A percentile compares a stretch with the other conserved stretches of the same genome.
phyloP scores from a whole-genome alignment of 2,329 filamentous ascomycete species.

The Xylariaceae sp. region DNA sequence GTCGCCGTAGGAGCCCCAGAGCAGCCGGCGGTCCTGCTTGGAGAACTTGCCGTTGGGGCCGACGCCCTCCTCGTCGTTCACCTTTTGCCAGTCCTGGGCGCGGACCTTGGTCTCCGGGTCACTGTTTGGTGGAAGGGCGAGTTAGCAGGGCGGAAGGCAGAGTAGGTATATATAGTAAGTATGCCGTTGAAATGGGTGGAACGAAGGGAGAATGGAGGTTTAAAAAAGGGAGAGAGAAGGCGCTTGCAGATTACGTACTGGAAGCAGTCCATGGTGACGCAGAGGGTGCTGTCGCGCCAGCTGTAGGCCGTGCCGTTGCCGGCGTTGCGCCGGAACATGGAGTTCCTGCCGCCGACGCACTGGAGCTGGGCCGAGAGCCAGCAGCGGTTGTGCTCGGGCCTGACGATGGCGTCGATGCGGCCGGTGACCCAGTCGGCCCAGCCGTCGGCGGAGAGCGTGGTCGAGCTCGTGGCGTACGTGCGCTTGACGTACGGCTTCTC shows the following conservation, averaged over 20 bases:
- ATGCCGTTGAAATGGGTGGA: too few species aligned
- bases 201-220: too few species aligned
- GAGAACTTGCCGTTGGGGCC: conserved; percentile 33
- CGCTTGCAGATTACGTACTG: conserved; percentile 23
- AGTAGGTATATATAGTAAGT: too few species aligned
- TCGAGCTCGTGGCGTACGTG: conserved; percentile 39
- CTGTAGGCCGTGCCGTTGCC: conserved; percentile 43
- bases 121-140: too few species aligned
- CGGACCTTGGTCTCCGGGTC: conserved; percentile 28
- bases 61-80: conserved; percentile 33
- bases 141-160: too few species aligned
- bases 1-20: conserved; percentile 38
- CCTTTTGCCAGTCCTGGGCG: conserved; percentile 38
- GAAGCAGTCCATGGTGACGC: conserved; percentile 40
- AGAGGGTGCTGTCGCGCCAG: conserved; percentile 41
- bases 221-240: neutral
- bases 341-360: conserved; percentile 39
- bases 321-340: conserved; percentile 36
- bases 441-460: conserved; percentile 33
- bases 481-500: conserved; percentile 44
- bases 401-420: conserved; percentile 35
- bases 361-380: conserved; percentile 43
- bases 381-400: conserved; percentile 34
- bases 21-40: conserved; percentile 35
- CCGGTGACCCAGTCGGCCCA: conserved; percentile 36